phyloP scores from a whole-genome alignment of 2,329 filamentous ascomycete species.

The Aspergillus hortae region DNA sequence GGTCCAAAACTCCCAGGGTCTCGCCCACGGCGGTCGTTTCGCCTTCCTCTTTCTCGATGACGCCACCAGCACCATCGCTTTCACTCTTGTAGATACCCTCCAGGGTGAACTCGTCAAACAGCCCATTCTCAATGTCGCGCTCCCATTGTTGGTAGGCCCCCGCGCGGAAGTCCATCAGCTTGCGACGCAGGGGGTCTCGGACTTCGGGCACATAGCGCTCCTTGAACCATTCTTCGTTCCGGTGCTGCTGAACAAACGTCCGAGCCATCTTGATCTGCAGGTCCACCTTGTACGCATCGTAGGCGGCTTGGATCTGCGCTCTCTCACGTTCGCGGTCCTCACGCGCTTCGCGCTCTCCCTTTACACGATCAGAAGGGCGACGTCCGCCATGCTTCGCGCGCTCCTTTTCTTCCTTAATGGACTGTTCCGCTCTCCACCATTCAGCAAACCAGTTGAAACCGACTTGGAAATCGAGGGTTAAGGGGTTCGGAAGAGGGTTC shows the following conservation, averaged over 20 bases:
- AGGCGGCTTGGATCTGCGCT: slow-evolving; percentile 61
- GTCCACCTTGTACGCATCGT: slow-evolving; percentile 64
- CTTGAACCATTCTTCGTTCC: slow-evolving; percentile 95
- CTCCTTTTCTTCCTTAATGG: slow-evolving; percentile 62
- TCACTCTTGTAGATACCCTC: slow-evolving; percentile 94
- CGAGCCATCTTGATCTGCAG: slow-evolving; percentile 74
- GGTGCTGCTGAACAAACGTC: slow-evolving; percentile 85
- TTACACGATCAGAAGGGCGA: slow-evolving; percentile 52
- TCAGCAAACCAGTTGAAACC: slow-evolving; percentile 67
- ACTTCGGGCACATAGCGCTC: slow-evolving; percentile 88
- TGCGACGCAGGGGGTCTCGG: slow-evolving; percentile 67
- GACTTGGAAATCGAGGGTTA: slow-evolving; percentile 62
- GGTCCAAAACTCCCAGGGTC: slow-evolving; percentile 85
- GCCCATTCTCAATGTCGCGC: slow-evolving; percentile 75
- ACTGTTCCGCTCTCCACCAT: slow-evolving; percentile 64
- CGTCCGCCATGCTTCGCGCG: slow-evolving; percentile 57
- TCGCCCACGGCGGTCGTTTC: slow-evolving; percentile 89
- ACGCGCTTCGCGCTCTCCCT: slow-evolving; percentile 59
- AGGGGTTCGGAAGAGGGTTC: slow-evolving; percentile 60
- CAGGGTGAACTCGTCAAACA: slow-evolving; percentile 90
- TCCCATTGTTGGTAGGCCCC: slow-evolving; percentile 84
- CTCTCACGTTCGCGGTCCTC: slow-evolving; percentile 62
- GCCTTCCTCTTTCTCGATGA: slow-evolving; percentile 92
- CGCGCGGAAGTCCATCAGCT: slow-evolving; percentile 75
- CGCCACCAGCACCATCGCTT: slow-evolving; percentile 77